These are phyloP conservation scores for Alternaria sp. DNA, from an alignment of 2,329 filamentous ascomycete species.

Conservation along the genomic window DNA sequence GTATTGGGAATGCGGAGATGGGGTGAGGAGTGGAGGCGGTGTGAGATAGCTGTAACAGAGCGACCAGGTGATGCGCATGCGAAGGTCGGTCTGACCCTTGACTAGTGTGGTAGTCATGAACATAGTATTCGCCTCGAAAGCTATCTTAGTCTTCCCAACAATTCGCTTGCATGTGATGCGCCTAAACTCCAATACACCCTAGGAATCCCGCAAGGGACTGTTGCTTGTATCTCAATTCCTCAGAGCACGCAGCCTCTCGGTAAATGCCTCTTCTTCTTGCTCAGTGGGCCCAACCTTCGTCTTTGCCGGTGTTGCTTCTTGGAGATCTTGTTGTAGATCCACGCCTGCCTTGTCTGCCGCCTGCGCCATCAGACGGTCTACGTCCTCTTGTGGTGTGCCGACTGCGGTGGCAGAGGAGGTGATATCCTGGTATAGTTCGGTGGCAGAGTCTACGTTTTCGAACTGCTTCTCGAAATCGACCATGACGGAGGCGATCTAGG, in stretches of 20 bases:
- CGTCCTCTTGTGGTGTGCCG: conserved; percentile 80
- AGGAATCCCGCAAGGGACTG: neutral
- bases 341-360: conserved; percentile 88
- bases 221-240: conserved; percentile 45
- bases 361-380: conserved; percentile 83
- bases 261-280: conserved; percentile 78
- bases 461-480: conserved; percentile 68
- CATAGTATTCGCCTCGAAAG: neutral
- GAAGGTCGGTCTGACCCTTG: neutral
- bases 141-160: neutral
- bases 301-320: conserved; percentile 62
- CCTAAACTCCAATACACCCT: conserved; percentile 1
- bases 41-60: neutral
- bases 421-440: conserved; percentile 82
- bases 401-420: conserved; percentile 78
- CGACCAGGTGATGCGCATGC: neutral
- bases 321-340: conserved; percentile 78
- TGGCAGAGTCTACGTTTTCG: conserved; percentile 59
- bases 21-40: neutral
- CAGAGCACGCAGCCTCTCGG: conserved; percentile 63
- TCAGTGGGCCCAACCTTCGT: conserved; percentile 71
- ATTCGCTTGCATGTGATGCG: conserved; percentile 1
- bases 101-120: neutral
- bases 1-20: neutral
- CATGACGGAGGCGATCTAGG: conserved; percentile 68